Evolutionary conservation across 352 stramenopile species (phyloP), one percentile per base, ranked within the genome.

Genomic region (Pythium pyrilobum): DNA sequence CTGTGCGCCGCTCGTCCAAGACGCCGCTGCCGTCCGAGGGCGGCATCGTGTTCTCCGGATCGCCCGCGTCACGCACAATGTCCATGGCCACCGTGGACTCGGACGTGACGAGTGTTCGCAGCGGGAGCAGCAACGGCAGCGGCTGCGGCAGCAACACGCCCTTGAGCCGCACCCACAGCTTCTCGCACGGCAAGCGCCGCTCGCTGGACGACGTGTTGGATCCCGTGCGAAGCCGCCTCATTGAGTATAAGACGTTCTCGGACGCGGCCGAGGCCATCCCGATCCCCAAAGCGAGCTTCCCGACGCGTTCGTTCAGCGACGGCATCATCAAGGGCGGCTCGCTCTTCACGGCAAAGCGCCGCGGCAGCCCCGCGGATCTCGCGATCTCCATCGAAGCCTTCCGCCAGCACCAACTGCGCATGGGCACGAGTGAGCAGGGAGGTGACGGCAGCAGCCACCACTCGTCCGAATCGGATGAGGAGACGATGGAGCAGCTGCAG

Each of bases 241-340:
- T 89, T 29, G 77, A 92, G 59, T 87, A 92, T 69, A 89, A 88
- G 74, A 87, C 73, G 11, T 89, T 92, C 33, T 87, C 78, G 13
- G 71, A 72, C 8, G 64, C 36, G 20, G 52, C 66, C 2, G 66
- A 78, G 3, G 53, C 52, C 2, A 61, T 66, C 1, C 59, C 54
- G 28, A 69, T 92, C 28, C 74, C 75, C 5, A 88, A 86, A 40
- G 69, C 69, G 12, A 89, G 45, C 46, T 92, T 89, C 48, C 78
- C 79, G 0, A 57, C 56, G 9, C 78, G 78, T 13, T 89, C 81
- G 10, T 87, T 92, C 39, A 92, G 81, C 38, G 79, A 89, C 33
- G 81, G 81, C 0, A 81, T 88, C 33, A 75, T 89, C 32, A 58
- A 58, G 39, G 82, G 83, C 29, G 79, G 70, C 24, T 67, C 75